Percentiles rank a stretch among this genome's conserved stretches.
phyloP scores from a whole-genome alignment of 2,329 filamentous ascomycete species.

The Daldinia sp. region DNA sequence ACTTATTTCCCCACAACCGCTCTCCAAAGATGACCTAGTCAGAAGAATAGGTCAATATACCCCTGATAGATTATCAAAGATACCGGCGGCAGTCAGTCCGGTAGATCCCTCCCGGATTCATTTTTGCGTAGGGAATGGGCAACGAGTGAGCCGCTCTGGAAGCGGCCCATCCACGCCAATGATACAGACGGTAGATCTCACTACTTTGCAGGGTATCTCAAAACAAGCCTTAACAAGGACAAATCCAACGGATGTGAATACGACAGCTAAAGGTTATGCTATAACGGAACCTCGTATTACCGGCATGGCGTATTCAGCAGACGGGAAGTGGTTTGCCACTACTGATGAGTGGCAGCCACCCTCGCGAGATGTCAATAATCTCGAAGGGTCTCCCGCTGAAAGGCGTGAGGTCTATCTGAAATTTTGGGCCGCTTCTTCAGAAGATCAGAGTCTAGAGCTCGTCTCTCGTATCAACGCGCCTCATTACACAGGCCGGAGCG shows the following conservation, averaged over 20 bases:
- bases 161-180: constrained; percentile 61
- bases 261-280: constrained; percentile 73
- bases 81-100: constrained; percentile 71
- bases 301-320: constrained; percentile 76
- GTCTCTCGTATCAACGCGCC: constrained; percentile 85
- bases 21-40: constrained; percentile 62
- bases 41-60: constrained; percentile 59
- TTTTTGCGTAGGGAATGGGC: constrained; percentile 70
- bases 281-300: constrained; percentile 82
- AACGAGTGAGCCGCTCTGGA: constrained; percentile 63
- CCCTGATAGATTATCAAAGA: constrained; percentile 55
- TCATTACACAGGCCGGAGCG: constrained; percentile 67
- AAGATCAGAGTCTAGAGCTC: constrained; percentile 71
- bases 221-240: constrained; percentile 90
- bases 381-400: constrained; percentile 57
- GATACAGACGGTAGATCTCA: constrained; percentile 88
- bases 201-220: constrained; percentile 77
- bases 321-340: constrained; percentile 90
- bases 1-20: constrained; percentile 58
- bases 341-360: constrained; percentile 90
- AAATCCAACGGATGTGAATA: constrained; percentile 82
- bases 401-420: constrained; percentile 82
- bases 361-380: constrained; percentile 68
- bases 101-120: constrained; percentile 69
- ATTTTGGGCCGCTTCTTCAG: constrained; percentile 79